These are phyloP conservation scores for Linnemannia elongata DNA, from an alignment of 192 early-diverging fungal species.

Conservation along the genomic window DNA sequence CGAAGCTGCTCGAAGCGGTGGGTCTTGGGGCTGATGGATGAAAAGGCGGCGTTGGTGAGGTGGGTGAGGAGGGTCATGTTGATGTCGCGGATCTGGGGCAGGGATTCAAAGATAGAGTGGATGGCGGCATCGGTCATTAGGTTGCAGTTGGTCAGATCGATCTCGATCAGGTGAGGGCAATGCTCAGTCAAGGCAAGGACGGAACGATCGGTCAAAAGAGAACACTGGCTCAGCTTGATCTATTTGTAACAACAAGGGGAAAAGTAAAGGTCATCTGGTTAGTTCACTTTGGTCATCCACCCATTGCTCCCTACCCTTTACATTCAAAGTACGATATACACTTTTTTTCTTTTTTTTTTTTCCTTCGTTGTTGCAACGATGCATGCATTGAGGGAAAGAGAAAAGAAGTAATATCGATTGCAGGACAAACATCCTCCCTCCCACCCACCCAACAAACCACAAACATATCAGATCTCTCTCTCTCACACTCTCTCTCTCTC, in stretches of 20 bases:
- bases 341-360: neutral
- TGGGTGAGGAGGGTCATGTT: constrained; percentile 56
- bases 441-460: neutral
- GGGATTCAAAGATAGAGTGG: constrained; percentile 56
- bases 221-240: constrained; percentile 71
- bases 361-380: neutral
- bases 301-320: neutral
- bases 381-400: neutral
- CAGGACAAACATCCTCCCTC: neutral
- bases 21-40: constrained; percentile 27
- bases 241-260: constrained; percentile 17
- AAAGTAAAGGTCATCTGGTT: neutral
- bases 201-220: constrained; percentile 61
- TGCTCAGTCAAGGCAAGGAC: constrained; percentile 59
- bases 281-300: neutral
- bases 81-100: constrained; percentile 65
- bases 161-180: constrained; percentile 65
- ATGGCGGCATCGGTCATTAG: constrained; percentile 61
- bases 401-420: neutral
- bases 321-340: neutral
- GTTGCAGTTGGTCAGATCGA: constrained; percentile 67
- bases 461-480: neutral
- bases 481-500: too few relatives aligned
- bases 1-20: constrained; percentile 65
- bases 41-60: constrained; percentile 58